These are phyloP conservation scores for Epichloe bromicola DNA, from an alignment of 2,329 filamentous ascomycete species.

Conservation along the genomic window DNA sequence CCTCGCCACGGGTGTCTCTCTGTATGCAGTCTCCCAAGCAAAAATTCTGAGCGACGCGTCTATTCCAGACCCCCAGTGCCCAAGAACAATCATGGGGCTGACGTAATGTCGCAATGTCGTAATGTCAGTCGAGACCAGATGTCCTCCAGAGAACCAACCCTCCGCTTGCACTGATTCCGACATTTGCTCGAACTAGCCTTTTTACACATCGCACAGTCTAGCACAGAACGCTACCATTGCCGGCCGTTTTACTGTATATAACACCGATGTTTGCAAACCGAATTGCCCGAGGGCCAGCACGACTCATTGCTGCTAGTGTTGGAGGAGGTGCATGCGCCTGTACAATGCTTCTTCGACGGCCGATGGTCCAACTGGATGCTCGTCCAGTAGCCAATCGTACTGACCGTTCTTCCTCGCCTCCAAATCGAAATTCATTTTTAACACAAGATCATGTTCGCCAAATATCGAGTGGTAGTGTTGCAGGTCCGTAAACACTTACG, in stretches of 20 bases:
- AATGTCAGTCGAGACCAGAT: no score
- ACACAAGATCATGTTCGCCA: constrained; percentile 28
- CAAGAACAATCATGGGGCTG: background rate
- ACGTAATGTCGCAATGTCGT: background rate
- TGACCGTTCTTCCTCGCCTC: background rate
- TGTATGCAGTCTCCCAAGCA: no score
- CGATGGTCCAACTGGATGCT: constrained; percentile 18
- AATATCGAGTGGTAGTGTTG: constrained; percentile 40
- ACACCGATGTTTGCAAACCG: background rate
- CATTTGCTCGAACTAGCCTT: no score
- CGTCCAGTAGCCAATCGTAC: constrained; percentile 6
- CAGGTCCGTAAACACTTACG: constrained; percentile 23
- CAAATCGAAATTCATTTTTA: constrained; percentile 2
- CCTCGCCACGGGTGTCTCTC: no score
- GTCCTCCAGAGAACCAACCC: no score
- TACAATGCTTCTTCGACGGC: constrained; percentile 12
- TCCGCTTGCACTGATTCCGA: background rate
- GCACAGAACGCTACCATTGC: background rate
- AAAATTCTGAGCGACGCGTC: background rate
- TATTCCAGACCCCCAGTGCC: background rate
- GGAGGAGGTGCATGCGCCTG: constrained; percentile 16
- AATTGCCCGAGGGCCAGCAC: background rate
- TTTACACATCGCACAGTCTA: no score
- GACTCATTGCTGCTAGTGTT: constrained; percentile 15
- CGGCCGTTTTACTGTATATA: no score